A percentile compares a stretch with the other conserved stretches of the same genome.
These are phyloP conservation scores for Amauroascus verrucosus DNA, from an alignment of 2,329 filamentous ascomycete genomes.

Conservation along the genomic window DNA sequence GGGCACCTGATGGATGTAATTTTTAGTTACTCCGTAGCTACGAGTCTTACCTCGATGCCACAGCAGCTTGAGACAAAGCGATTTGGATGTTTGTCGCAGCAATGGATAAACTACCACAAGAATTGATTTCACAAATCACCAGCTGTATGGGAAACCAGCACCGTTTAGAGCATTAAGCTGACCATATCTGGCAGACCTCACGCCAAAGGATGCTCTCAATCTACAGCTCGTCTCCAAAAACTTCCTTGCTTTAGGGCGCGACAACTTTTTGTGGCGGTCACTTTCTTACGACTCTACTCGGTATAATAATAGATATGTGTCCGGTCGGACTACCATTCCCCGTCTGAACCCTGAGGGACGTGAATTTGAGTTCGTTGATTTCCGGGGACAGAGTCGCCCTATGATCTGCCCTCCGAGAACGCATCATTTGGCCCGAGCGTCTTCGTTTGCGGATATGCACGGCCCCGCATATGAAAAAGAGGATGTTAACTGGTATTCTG, in stretches of 20 bases:
- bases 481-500: constrained; percentile 71
- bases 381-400: no score
- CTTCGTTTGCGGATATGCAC: constrained; percentile 43
- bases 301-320: not conserved
- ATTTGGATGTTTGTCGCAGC: constrained; percentile 10
- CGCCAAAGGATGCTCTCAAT: constrained; percentile 53
- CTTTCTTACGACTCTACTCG: constrained; percentile 50
- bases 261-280: constrained; percentile 65
- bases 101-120: constrained; percentile 51
- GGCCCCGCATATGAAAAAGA: constrained; percentile 63
- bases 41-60: no score
- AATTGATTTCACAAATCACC: constrained; percentile 54
- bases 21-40: no score
- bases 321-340: no score
- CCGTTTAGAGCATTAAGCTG: constrained; percentile 20
- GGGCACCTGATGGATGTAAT: no score
- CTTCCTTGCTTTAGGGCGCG: constrained; percentile 58
- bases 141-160: constrained; percentile 42
- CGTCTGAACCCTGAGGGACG: no score
- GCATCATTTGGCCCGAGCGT: not conserved
- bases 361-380: no score
- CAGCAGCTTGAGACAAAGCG: no score
- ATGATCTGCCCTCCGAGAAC: no score
- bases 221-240: constrained; percentile 60
- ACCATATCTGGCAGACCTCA: constrained; percentile 43